Evolutionary conservation across 1,284 basidiomycete genomes (phyloP).

Genomic region (Microstroma glucosiphilum): DNA sequence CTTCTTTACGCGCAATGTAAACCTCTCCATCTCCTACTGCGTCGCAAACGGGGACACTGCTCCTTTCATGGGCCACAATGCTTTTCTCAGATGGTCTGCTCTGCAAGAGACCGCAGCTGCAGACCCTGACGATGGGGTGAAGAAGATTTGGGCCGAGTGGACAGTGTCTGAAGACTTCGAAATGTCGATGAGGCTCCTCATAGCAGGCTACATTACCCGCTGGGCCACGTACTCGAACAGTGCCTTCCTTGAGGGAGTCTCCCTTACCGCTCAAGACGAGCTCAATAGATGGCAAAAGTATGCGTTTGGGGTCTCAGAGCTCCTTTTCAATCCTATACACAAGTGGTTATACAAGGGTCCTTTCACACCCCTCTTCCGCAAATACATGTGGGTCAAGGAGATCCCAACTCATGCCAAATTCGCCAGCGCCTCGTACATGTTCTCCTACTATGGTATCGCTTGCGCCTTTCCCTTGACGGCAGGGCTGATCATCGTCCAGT

Average conservation of each 20-base stretch:
- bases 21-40: constrained; percentile 52
- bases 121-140: constrained; percentile 61
- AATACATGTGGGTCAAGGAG: constrained; percentile 64
- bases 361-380: constrained; percentile 67
- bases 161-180: constrained; percentile 81
- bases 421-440: constrained; percentile 65
- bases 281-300: constrained; percentile 82
- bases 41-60: constrained; percentile 52
- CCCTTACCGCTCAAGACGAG: constrained; percentile 66
- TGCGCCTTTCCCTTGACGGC: constrained; percentile 62
- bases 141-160: constrained; percentile 71
- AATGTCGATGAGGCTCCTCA: constrained; percentile 58
- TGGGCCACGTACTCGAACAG: constrained; percentile 77
- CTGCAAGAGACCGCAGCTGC: constrained; percentile 70
- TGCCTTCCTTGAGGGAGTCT: constrained; percentile 81
- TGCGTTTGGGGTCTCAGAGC: constrained; percentile 61
- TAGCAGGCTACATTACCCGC: constrained; percentile 62
- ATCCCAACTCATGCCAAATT: constrained; percentile 65
- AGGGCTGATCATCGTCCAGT: constrained; percentile 67
- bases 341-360: constrained; percentile 69
- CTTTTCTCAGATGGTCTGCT: constrained; percentile 76
- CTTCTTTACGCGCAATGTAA: constrained; percentile 57
- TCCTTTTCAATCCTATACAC: constrained; percentile 52
- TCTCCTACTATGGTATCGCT: constrained; percentile 69
- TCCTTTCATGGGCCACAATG: constrained; percentile 81